phyloP scores from a whole-genome alignment of 768 basidiomycete genomes.

The Russula virescens region DNA sequence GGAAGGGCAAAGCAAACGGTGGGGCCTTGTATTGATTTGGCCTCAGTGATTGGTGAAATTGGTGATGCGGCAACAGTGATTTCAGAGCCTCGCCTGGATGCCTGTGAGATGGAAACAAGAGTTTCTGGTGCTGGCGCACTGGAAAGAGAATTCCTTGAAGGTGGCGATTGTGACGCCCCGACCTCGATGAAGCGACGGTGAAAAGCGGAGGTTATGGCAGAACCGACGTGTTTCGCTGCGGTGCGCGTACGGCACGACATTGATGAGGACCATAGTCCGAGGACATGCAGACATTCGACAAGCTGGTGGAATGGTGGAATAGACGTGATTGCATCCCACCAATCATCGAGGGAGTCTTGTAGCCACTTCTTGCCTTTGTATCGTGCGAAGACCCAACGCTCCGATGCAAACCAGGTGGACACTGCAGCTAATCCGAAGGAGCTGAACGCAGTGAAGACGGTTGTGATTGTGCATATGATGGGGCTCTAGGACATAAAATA shows the following conservation, averaged over 20 bases:
- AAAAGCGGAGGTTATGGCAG: slow-evolving; percentile 14
- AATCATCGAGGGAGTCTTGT: slow-evolving; percentile 49
- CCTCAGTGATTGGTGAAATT: slow-evolving; percentile 19
- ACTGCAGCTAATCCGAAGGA: slow-evolving; percentile 67
- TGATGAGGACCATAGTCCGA: slow-evolving; percentile 1
- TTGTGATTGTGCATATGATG: slow-evolving; percentile 64
- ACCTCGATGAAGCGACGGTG: slow-evolving; percentile 9
- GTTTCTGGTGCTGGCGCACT: slow-evolving; percentile 11
- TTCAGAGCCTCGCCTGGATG: slow-evolving; percentile 21
- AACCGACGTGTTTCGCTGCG: slow-evolving; percentile 12
- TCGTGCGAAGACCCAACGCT: slow-evolving; percentile 56
- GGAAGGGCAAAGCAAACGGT: slow-evolving; percentile 14
- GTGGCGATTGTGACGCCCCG: slow-evolving; percentile 1
- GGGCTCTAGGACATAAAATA: slow-evolving; percentile 35
- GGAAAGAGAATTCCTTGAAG: slow-evolving; percentile 19
- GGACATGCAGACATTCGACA: background rate
- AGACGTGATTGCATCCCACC: slow-evolving; percentile 29
- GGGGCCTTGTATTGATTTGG: slow-evolving; percentile 7
- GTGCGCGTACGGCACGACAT: slow-evolving; percentile 7
- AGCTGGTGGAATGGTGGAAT: slow-evolving; percentile 17
- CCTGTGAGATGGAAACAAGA: slow-evolving; percentile 5
- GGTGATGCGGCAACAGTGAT: slow-evolving; percentile 16
- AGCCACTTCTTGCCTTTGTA: slow-evolving; percentile 69
- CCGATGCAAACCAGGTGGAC: slow-evolving; percentile 68
- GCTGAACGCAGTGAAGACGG: slow-evolving; percentile 70